phyloP scores from a whole-genome alignment of 2,329 filamentous ascomycete genomes.

The Rhinocladiella similis region DNA sequence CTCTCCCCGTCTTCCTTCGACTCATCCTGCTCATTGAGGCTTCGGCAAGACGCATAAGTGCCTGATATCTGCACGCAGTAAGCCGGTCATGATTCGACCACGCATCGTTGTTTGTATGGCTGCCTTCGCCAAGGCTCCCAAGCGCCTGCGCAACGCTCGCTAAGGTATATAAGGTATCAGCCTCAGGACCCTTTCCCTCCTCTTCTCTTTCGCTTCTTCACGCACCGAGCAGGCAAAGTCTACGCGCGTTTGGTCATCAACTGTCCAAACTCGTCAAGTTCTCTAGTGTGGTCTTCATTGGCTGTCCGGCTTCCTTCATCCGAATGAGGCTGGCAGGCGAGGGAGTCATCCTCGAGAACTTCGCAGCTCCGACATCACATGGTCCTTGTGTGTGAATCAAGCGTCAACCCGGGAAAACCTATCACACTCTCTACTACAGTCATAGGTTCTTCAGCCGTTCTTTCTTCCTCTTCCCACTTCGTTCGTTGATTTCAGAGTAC shows the following conservation, averaged over 20 bases:
- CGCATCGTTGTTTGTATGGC: constrained; percentile 15
- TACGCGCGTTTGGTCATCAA: constrained; percentile 22
- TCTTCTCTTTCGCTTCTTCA: constrained; percentile 24
- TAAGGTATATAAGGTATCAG: constrained; percentile 17
- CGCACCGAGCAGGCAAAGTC: constrained; percentile 31
- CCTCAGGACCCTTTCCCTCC: background rate
- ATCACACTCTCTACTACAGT: constrained; percentile 43
- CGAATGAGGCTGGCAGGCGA: constrained; percentile 28
- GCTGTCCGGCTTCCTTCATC: constrained; percentile 19
- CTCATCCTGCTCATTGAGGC: background rate
- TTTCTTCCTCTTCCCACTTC: constrained; percentile 48
- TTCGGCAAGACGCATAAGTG: constrained; percentile 13
- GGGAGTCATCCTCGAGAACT: constrained; percentile 46
- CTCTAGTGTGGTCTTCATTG: constrained; percentile 23
- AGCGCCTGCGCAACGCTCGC: constrained; percentile 20
- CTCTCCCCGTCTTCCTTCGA: background rate
- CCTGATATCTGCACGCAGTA: constrained; percentile 12
- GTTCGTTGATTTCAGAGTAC: constrained; percentile 39
- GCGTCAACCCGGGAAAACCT: constrained; percentile 36
- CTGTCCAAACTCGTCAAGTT: constrained; percentile 26
- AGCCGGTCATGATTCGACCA: constrained; percentile 19
- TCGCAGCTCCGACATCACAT: constrained; percentile 54
- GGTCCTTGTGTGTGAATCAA: constrained; percentile 53
- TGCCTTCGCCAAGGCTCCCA: constrained; percentile 23
- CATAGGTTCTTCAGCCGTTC: constrained; percentile 37